Conservation (phyloP, 495 filamentous ascomycete genomes). For the Penicillium herquei region DNA sequence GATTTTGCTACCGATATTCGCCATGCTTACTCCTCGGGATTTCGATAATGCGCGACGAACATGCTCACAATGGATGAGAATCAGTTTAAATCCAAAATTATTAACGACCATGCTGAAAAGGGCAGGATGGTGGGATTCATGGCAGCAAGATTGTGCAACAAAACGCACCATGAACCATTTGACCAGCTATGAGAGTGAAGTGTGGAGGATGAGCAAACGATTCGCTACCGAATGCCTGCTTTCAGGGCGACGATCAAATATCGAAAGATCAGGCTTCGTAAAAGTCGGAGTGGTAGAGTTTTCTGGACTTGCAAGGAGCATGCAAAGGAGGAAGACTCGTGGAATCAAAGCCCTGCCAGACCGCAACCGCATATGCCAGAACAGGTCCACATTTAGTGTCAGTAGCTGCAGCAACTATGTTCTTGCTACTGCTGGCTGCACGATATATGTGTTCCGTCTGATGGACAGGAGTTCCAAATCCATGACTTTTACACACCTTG, state of each 20-base stretch:
- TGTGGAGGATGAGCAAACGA: conserved; percentile 58
- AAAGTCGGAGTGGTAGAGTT: conserved; percentile 35
- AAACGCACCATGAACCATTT: conserved; percentile 14
- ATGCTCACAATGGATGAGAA: conserved; percentile 65
- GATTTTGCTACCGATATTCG: conserved; percentile 59
- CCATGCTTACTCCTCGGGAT: conserved; percentile 53
- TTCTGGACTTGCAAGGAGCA: conserved; percentile 24
- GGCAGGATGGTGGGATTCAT: conserved; percentile 59
- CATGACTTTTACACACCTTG: conserved; percentile 7
- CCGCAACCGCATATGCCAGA: not conserved
- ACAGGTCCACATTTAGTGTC: conserved; percentile 43
- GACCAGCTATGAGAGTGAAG: conserved; percentile 33
- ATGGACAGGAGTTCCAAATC: conserved; percentile 22
- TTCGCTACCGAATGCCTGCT: conserved; percentile 62
- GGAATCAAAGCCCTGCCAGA: not conserved
- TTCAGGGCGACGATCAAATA: conserved; percentile 47
- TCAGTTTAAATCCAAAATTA: conserved; percentile 54
- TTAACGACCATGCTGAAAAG: conserved; percentile 53
- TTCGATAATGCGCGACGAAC: conserved; percentile 66
- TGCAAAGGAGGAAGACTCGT: conserved; percentile 10
- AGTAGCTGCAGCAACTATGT: conserved; percentile 62
- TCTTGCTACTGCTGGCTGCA: conserved; percentile 54
- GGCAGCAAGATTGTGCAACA: conserved; percentile 34
- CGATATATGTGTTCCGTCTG: conserved; percentile 63
- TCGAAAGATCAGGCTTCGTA: conserved; percentile 45